Percentiles rank a stretch among this genome's conserved stretches.
These are phyloP conservation scores for Cladosporium sp. DNA, from an alignment of 2,329 filamentous ascomycete genomes.

Conservation along the genomic window DNA sequence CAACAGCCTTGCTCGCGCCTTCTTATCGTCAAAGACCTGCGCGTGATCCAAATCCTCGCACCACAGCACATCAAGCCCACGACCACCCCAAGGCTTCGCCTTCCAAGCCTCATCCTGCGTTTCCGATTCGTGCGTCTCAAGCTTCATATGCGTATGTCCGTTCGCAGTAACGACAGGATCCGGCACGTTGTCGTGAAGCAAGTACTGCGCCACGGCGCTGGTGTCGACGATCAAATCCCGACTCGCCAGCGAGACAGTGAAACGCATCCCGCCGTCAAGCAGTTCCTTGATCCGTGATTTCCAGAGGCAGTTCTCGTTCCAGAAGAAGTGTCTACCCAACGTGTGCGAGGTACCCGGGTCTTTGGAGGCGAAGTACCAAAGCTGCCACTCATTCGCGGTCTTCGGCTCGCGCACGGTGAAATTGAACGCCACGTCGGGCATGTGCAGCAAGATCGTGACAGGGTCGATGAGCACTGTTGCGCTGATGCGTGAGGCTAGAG, in stretches of 20 bases:
- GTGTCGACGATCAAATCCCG: conserved; percentile 68
- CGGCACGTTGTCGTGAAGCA: conserved; percentile 45
- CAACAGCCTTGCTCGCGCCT: conserved; percentile 17
- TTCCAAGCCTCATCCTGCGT: conserved; percentile 37
- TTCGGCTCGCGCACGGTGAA: conserved; percentile 54
- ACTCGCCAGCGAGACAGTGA: conserved; percentile 62
- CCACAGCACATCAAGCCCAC: conserved; percentile 61
- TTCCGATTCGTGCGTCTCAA: conserved; percentile 30
- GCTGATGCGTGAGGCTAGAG: conserved; percentile 50
- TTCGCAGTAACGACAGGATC: conserved; percentile 31
- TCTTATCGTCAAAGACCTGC: conserved; percentile 56
- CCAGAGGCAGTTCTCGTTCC: conserved; percentile 71
- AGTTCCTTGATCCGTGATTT: conserved; percentile 60
- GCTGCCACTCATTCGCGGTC: conserved; percentile 68
- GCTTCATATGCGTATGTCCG: conserved; percentile 29
- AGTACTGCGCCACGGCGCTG: conserved; percentile 58
- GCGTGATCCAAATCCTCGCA: conserved; percentile 65
- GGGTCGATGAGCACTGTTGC: conserved; percentile 61
- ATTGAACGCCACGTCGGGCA: conserved; percentile 72
- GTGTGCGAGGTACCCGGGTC: conserved; percentile 68
- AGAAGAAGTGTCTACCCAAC: conserved; percentile 69
- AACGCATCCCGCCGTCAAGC: conserved; percentile 38
- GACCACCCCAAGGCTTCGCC: conserved; percentile 35
- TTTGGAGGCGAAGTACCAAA: conserved; percentile 70
- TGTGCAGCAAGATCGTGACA: conserved; percentile 67